phyloP scores from a whole-genome alignment of 2,329 filamentous ascomycete genomes.

The Trichoderma sp. region DNA sequence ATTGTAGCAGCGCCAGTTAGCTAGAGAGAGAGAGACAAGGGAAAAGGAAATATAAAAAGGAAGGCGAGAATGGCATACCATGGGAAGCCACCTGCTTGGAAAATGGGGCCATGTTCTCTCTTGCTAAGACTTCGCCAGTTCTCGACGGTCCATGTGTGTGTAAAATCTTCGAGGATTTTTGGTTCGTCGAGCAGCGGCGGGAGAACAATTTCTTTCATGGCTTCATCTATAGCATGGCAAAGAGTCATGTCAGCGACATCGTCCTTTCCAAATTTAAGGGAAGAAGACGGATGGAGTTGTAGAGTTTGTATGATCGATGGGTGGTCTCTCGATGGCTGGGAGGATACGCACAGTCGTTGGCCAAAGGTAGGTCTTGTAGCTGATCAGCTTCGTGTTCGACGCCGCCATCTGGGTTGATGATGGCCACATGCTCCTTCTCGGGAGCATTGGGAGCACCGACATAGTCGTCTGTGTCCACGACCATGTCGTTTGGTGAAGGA shows the following conservation, averaged over 20 bases:
- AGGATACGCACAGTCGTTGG: slow-evolving; percentile 56
- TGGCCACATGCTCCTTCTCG: slow-evolving; percentile 58
- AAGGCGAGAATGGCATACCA: slow-evolving; percentile 62
- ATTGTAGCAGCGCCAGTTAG: not conserved
- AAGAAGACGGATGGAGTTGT: not conserved
- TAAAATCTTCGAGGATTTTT: slow-evolving; percentile 74
- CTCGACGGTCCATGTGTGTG: slow-evolving; percentile 85
- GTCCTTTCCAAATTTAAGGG: not conserved
- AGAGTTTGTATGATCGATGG: not conserved
- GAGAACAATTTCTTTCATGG: slow-evolving; percentile 81
- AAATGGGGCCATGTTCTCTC: slow-evolving; percentile 85
- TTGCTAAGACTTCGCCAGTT: slow-evolving; percentile 77
- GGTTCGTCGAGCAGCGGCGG: slow-evolving; percentile 74
- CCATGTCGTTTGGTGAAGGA: slow-evolving; percentile 61
- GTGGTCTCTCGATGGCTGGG: slow-evolving; percentile 9
- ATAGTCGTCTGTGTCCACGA: slow-evolving; percentile 60
- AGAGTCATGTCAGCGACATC: slow-evolving; percentile 30
- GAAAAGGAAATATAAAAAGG: slow-evolving; percentile 29
- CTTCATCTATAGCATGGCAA: slow-evolving; percentile 63
- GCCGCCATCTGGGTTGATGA: slow-evolving; percentile 58
- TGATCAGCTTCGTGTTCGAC: slow-evolving; percentile 54
- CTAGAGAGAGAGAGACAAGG: slow-evolving; percentile 21
- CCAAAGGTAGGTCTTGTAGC: slow-evolving; percentile 53
- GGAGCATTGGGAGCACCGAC: slow-evolving; percentile 53
- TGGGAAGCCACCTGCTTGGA: slow-evolving; percentile 83